These are phyloP conservation scores for Thelephora ganbajun DNA, from an alignment of 768 basidiomycete species.

Conservation along the genomic window DNA sequence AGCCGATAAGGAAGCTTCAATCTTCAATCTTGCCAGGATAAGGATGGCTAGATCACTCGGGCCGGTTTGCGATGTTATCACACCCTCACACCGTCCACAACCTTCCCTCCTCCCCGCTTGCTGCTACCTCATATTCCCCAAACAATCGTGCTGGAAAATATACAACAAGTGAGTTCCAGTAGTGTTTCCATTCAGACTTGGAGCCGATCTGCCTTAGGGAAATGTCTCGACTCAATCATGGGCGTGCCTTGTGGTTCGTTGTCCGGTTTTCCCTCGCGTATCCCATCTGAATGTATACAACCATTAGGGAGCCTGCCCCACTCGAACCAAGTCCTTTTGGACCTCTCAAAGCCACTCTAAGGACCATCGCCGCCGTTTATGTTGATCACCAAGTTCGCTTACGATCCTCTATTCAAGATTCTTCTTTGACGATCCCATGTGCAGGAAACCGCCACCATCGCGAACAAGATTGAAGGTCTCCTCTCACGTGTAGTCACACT, in stretches of 20 bases:
- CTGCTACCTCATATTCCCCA: no score
- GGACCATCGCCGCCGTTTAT: not conserved
- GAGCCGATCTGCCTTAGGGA: no score
- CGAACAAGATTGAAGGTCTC: not conserved
- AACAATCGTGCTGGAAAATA: no score
- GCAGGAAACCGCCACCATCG: not conserved
- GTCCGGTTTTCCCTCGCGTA: not conserved
- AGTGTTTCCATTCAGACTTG: no score
- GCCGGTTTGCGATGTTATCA: no score
- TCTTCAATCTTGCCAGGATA: no score
- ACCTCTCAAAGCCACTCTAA: not conserved
- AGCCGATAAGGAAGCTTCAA: no score
- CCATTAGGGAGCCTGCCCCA: not conserved
- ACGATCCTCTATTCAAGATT: not conserved
- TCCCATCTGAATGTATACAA: not conserved
- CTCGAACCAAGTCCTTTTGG: not conserved
- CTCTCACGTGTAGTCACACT: not conserved
- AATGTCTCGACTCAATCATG: not conserved
- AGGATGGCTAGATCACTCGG: no score
- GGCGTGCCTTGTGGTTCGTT: not conserved
- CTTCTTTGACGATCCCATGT: not conserved
- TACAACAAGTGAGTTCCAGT: no score
- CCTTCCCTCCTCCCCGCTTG: no score
- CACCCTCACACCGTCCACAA: no score
- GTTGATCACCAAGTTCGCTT: not conserved